Conservation (phyloP, 768 basidiomycete genomes). For the Tricholoma bakamatsutake region DNA sequence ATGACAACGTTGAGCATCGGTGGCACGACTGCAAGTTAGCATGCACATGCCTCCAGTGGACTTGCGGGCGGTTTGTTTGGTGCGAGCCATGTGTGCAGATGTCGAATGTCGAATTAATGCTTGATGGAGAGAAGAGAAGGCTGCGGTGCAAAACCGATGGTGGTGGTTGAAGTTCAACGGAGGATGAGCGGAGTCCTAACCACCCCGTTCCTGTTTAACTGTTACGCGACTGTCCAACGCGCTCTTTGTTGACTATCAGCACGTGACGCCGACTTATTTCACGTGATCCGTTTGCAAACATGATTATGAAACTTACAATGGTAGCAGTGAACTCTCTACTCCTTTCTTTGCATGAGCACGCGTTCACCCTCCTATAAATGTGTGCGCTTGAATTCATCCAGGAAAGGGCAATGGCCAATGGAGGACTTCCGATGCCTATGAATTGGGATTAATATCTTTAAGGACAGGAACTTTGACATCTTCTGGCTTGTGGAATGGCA, state of each 20-base stretch:
- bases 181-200: constrained; percentile 17
- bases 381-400: too few species aligned
- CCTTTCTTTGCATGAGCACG: too few species aligned
- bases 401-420: too few species aligned
- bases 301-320: too few species aligned
- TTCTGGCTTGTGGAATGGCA: too few species aligned
- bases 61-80: constrained; percentile 75
- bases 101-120: constrained; percentile 3
- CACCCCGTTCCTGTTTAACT: constrained; percentile 20
- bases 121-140: neutral
- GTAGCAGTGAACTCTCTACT: too few species aligned
- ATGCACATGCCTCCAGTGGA: constrained; percentile 55
- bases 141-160: constrained; percentile 7
- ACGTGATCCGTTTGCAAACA: too few species aligned
- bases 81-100: constrained; percentile 53
- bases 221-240: constrained; percentile 12
- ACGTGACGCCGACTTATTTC: neutral
- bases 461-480: too few species aligned
- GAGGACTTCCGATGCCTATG: too few species aligned
- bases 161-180: constrained; percentile 22
- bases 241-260: constrained; percentile 9
- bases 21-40: neutral
- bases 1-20: neutral
- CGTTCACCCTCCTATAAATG: too few species aligned
- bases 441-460: too few species aligned